Evolutionary conservation across 2,329 filamentous ascomycete species (phyloP), one percentile per base, ranked within the genome.

Genomic region (Apiospora pterosperma): DNA sequence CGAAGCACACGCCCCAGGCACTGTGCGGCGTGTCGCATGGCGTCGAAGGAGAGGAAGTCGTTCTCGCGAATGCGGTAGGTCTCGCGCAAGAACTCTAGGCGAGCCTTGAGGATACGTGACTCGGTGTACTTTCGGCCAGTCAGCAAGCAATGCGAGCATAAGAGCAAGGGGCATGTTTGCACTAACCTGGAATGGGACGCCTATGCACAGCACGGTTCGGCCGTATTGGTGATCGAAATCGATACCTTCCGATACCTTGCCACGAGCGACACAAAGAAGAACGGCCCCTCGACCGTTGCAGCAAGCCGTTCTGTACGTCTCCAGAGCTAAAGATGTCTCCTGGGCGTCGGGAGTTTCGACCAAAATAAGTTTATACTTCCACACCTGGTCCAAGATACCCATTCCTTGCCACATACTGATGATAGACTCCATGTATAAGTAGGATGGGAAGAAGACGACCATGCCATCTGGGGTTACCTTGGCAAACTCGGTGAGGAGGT

Each of bases 211-310:
- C 79, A 99, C 96, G 14, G 95, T 96, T 63, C 96, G 91, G 42
- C 96, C 96, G 76, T 97, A 99, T 73, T 99, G 96, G 74, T 99
- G 96, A 77, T 99, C 96, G 73, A 99, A 99, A 87, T 99, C 96
- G 70, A 99, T 98, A 59, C 96, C 96, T 77, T 99, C 96, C 0
- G 92, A 96, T 10, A 99, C 96, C 76, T 99, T 99, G 36, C 96
- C 96, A 77, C 96, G 91, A 1, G 96, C 96, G 76, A 99, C 96
- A 75, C 95, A 98, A 5, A 99, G 87, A 3, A 99, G 82, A 16
- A 99, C 90, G 1, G 96, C 96, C 21, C 96, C 96, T 64, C 96
- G 89, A 16, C 96, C 96, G 74, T 99, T 99, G 81, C 93, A 97
- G 78, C 96, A 99, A 2, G 96, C 96, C 10, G 95, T 98, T 64